These are phyloP conservation scores for Tolypocladium tropicale DNA, from an alignment of 2,329 filamentous ascomycete species.

Conservation along the genomic window DNA sequence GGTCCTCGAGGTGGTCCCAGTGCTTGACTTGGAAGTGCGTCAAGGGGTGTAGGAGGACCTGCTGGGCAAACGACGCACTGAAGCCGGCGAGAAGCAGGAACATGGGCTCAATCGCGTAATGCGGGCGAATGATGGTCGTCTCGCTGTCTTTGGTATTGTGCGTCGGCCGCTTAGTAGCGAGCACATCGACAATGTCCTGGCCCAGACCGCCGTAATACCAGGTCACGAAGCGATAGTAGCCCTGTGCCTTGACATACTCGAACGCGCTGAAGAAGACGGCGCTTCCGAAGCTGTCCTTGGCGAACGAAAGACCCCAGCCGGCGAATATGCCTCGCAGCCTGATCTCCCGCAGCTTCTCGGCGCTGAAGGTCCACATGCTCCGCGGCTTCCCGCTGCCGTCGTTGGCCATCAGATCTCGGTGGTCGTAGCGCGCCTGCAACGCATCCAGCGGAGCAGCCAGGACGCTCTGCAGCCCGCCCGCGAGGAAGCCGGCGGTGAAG, in stretches of 20 bases:
- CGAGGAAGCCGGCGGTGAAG: conserved; percentile 59
- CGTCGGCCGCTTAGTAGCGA: conserved; percentile 35
- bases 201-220: conserved; percentile 56
- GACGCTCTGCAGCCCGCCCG: conserved; percentile 59
- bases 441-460: conserved; percentile 68
- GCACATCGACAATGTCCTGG: conserved; percentile 38
- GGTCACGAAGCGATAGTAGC: conserved; percentile 58
- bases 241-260: conserved; percentile 66
- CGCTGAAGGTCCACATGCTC: conserved; percentile 65
- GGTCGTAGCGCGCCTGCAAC: conserved; percentile 62
- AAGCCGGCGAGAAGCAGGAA: conserved; percentile 62
- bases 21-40: conserved; percentile 62
- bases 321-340: conserved; percentile 63
- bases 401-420: conserved; percentile 33
- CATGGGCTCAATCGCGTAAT: conserved; percentile 64
- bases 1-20: conserved; percentile 61
- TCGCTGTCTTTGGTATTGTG: conserved; percentile 9
- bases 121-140: conserved; percentile 52
- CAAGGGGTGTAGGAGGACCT: conserved; percentile 60
- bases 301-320: conserved; percentile 57
- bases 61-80: conserved; percentile 57
- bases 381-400: conserved; percentile 33
- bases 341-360: conserved; percentile 55
- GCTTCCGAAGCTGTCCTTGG: conserved; percentile 60
- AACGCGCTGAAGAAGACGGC: conserved; percentile 67